These are phyloP conservation scores for Hyphopichia homilentoma DNA, from an alignment of 805 yeast species.

Conservation along the genomic window DNA sequence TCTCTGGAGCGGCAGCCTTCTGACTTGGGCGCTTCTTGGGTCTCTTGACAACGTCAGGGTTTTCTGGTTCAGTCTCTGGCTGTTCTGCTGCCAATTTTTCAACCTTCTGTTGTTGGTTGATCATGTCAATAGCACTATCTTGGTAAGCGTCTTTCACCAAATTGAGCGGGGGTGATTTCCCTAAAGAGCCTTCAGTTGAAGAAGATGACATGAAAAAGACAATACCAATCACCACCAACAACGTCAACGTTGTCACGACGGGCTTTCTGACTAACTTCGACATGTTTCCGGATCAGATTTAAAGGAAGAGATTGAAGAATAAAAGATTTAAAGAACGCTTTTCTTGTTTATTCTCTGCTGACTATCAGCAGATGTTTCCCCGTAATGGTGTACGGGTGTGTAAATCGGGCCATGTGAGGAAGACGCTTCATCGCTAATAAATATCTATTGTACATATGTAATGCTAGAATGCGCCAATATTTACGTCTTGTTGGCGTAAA, in stretches of 20 bases:
- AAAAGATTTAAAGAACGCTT: no score
- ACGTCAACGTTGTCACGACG: slow-evolving; percentile 18
- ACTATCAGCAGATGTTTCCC: no score
- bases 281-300: slow-evolving; percentile 3
- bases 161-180: slow-evolving; percentile 19
- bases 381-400: no score
- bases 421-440: no score
- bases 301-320: no score
- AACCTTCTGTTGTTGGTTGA: slow-evolving; percentile 1
- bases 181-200: slow-evolving; percentile 15
- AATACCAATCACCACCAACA: slow-evolving; percentile 20
- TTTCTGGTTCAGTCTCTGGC: neutral
- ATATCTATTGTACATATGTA: no score
- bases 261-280: slow-evolving; percentile 25
- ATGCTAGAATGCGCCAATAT: no score
- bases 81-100: neutral
- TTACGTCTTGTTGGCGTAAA: slow-evolving; percentile 26
- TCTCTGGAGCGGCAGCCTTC: neutral
- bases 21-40: neutral
- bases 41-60: slow-evolving; percentile 1
- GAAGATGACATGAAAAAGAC: slow-evolving; percentile 24
- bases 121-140: slow-evolving; percentile 1
- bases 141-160: slow-evolving; percentile 9
- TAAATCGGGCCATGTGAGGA: no score
- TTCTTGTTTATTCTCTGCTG: no score